Conservation (phyloP, 73 alveolate species). For the Diophrys sp. region DNA sequence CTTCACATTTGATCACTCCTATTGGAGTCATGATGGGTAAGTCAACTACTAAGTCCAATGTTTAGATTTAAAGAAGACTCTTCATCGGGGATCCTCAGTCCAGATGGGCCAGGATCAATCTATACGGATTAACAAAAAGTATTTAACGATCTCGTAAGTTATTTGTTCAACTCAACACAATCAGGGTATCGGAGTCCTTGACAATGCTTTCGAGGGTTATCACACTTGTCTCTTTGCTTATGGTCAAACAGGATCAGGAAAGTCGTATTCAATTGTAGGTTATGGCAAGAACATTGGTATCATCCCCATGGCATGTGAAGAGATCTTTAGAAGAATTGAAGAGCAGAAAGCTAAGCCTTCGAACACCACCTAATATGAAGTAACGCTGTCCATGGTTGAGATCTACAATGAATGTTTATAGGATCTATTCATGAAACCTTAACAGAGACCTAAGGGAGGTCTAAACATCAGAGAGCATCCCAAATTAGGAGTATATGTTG, state of each 20-base stretch:
- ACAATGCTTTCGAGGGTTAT: constrained; percentile 97
- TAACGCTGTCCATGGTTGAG: constrained; percentile 94
- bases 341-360: constrained; percentile 56
- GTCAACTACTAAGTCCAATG: constrained; percentile 49
- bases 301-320: constrained; percentile 99
- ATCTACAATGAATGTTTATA: constrained; percentile 97
- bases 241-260: constrained; percentile 93
- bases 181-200: constrained; percentile 74
- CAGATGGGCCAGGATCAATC: constrained; percentile 33
- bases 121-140: constrained; percentile 94
- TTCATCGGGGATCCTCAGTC: constrained; percentile 33
- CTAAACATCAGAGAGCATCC: constrained; percentile 78
- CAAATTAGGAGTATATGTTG: constrained; percentile 70
- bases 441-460: constrained; percentile 70
- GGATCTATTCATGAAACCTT: constrained; percentile 76
- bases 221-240: constrained; percentile 99
- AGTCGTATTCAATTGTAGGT: constrained; percentile 88
- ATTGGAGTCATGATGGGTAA: constrained; percentile 99
- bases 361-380: constrained; percentile 68
- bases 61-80: constrained; percentile 59
- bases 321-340: constrained; percentile 88
- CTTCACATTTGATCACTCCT: constrained; percentile 95
- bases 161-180: constrained; percentile 46
- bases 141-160: constrained; percentile 76
- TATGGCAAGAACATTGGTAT: constrained; percentile 98